Conservation (phyloP, 2,329 filamentous ascomycete species). For the Paradendryphiella salina region DNA sequence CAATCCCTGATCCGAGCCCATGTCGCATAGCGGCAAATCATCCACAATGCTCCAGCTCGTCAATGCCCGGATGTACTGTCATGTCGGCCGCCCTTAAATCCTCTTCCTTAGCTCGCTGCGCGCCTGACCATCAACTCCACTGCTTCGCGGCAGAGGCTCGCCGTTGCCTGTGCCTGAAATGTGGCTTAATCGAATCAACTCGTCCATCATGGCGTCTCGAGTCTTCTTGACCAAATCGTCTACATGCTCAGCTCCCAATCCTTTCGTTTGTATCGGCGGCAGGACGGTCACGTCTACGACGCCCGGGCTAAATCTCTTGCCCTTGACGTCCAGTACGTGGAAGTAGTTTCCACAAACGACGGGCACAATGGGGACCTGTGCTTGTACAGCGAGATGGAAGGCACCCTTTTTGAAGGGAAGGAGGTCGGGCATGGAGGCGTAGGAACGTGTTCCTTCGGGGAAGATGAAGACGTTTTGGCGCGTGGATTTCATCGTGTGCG, state of each 20-base stretch:
- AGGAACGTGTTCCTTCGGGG: constrained; percentile 90
- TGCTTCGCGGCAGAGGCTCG: constrained; percentile 30
- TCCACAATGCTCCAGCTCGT: neutral
- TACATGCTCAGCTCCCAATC: constrained; percentile 41
- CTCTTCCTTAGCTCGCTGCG: constrained; percentile 36
- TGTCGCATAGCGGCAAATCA: neutral
- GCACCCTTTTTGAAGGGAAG: constrained; percentile 99
- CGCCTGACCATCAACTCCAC: constrained; percentile 19
- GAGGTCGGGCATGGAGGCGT: constrained; percentile 76
- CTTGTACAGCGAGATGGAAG: constrained; percentile 93
- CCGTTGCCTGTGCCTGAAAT: constrained; percentile 31
- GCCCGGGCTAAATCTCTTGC: constrained; percentile 48
- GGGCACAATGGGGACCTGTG: constrained; percentile 89
- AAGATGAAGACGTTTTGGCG: constrained; percentile 78
- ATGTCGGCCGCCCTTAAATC: constrained; percentile 8
- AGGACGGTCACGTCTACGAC: constrained; percentile 59
- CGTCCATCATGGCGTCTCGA: constrained; percentile 43
- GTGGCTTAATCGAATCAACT: constrained; percentile 41
- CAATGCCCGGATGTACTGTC: neutral
- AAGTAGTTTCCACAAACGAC: constrained; percentile 61
- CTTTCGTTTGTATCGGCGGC: constrained; percentile 44
- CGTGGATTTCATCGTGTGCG: constrained; percentile 72
- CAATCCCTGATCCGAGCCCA: neutral
- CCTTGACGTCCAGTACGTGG: constrained; percentile 53
- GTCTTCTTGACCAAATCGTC: constrained; percentile 40